Percentiles rank a stretch among this genome's conserved stretches.
Evolutionary conservation across 2,329 filamentous ascomycete genomes (phyloP).

Genomic region (Stagonosporopsis vannaccii): DNA sequence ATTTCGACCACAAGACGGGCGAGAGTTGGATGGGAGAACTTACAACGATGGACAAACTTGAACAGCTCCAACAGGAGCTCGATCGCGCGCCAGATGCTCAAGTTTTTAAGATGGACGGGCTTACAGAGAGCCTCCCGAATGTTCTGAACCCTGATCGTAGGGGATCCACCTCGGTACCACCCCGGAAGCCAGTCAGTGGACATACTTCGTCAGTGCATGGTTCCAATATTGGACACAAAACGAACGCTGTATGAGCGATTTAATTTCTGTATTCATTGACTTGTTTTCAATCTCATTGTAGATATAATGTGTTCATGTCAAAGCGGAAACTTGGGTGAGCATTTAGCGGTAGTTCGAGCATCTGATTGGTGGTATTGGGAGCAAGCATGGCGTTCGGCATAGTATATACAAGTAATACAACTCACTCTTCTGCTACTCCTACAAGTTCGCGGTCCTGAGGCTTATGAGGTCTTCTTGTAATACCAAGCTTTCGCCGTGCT

Average conservation of each 20-base stretch:
- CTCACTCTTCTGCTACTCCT: neutral
- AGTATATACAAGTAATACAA: neutral
- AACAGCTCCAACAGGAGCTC: conserved; percentile 16
- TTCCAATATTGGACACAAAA: neutral
- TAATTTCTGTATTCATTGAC: neutral
- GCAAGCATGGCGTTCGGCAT: conserved; percentile 10
- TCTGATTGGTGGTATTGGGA: conserved; percentile 8
- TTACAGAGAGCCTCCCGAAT: conserved; percentile 20
- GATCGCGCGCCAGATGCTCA: conserved; percentile 12
- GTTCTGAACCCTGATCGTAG: conserved; percentile 6
- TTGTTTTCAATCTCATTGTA: neutral
- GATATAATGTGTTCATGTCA: neutral
- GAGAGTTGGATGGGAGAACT: conserved; percentile 34
- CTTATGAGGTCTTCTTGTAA: neutral
- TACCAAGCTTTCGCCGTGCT: neutral
- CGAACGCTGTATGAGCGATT: neutral
- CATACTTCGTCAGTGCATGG: neutral
- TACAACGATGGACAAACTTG: conserved; percentile 31
- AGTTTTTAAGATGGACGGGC: conserved; percentile 18
- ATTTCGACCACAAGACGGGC: conserved; percentile 42
- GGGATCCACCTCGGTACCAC: conserved; percentile 7
- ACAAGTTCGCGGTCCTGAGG: neutral
- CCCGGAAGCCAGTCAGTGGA: conserved; percentile 25
- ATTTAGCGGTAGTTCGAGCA: neutral
- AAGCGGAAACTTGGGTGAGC: neutral